These are phyloP conservation scores for Elongisporangium undulatum DNA, from an alignment of 352 stramenopile species.

Conservation along the genomic window DNA sequence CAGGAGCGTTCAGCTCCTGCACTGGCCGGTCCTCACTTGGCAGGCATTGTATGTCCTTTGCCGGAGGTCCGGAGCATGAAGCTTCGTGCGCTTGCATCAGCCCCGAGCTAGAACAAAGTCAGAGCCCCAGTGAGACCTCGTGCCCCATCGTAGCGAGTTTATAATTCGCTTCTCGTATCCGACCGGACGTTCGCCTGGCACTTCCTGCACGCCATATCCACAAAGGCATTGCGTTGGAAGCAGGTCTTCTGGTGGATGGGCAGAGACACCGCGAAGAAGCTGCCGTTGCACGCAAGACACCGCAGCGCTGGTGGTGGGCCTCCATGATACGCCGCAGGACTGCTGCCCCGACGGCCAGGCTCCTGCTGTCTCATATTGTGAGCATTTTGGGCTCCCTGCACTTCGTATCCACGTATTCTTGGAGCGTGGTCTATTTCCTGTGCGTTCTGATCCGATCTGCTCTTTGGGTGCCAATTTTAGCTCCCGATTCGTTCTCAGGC, in stretches of 20 bases:
- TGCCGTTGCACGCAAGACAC: conserved; percentile 42
- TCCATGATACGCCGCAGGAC: not conserved
- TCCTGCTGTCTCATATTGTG: not conserved
- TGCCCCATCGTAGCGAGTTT: no score
- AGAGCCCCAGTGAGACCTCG: not conserved
- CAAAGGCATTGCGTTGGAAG: conserved; percentile 58
- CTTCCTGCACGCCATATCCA: conserved; percentile 34
- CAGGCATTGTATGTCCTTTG: not conserved
- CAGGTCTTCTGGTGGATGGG: conserved; percentile 69
- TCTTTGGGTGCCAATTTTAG: not conserved
- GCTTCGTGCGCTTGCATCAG: conserved; percentile 16
- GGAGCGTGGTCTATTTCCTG: not conserved
- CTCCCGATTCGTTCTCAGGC: not conserved
- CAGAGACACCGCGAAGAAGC: conserved; percentile 62
- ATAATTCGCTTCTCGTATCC: conserved; percentile 1
- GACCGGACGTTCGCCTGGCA: conserved; percentile 33
- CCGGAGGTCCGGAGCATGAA: conserved; percentile 11
- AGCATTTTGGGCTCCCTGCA: not conserved
- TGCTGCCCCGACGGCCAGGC: not conserved
- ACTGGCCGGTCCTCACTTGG: not conserved
- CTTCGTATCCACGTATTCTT: not conserved
- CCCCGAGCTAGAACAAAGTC: conserved; percentile 14
- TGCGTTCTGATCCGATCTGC: not conserved
- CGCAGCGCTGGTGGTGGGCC: conserved; percentile 18
- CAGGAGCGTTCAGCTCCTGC: conserved; percentile 30